Conservation (phyloP, 2,329 filamentous ascomycete genomes). For the Coniochaeta pulveracea region DNA sequence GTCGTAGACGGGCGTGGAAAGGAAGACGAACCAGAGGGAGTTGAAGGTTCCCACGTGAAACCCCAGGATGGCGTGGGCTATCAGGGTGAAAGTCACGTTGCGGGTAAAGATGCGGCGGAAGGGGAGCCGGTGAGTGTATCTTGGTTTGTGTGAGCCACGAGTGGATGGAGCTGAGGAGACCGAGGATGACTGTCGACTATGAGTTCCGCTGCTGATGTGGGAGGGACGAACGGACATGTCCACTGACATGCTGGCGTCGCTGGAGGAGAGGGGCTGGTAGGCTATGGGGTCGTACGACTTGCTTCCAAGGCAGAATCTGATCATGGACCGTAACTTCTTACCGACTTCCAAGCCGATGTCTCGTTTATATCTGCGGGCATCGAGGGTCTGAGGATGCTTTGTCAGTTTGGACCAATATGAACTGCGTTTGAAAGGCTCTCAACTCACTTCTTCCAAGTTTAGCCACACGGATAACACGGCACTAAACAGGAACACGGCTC, state of each 20-base stretch:
- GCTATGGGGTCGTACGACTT: no score
- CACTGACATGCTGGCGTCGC: constrained; percentile 15
- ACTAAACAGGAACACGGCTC: constrained; percentile 31
- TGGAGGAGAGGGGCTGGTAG: constrained; percentile 23
- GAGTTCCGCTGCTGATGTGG: no score
- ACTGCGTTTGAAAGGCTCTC: background rate
- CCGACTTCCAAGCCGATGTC: constrained; percentile 32
- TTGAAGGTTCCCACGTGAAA: constrained; percentile 70
- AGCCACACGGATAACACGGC: constrained; percentile 35
- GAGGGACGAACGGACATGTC: constrained; percentile 17
- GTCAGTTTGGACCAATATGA: background rate
- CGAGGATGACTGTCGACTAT: constrained; percentile 7
- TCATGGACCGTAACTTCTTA: constrained; percentile 22
- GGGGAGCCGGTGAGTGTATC: constrained; percentile 35
- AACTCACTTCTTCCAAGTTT: constrained; percentile 35
- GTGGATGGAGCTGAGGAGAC: constrained; percentile 6
- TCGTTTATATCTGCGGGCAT: constrained; percentile 26
- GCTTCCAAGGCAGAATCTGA: no score
- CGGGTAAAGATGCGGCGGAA: constrained; percentile 44
- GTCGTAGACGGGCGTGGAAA: constrained; percentile 56
- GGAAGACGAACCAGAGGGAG: constrained; percentile 64
- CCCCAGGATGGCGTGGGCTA: constrained; percentile 58
- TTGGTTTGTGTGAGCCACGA: no score
- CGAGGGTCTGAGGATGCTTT: constrained; percentile 28
- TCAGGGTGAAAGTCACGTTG: constrained; percentile 41